phyloP scores from a whole-genome alignment of 169 alveolate genomes.

The Plasmodium cynomolgi region DNA sequence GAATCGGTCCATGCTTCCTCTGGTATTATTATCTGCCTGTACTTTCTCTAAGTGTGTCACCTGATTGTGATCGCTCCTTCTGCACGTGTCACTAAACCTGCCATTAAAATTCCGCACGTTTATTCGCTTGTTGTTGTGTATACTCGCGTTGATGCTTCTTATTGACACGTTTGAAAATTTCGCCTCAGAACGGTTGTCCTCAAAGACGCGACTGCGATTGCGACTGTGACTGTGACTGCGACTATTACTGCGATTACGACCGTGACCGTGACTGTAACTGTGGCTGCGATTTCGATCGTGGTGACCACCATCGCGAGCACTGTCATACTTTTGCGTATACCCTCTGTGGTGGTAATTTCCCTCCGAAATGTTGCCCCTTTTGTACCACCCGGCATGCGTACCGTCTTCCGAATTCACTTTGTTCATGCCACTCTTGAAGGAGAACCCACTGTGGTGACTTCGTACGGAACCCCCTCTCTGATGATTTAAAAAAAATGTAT shows the following conservation, averaged over 20 bases:
- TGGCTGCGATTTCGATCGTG: neutral
- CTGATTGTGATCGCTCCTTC: neutral
- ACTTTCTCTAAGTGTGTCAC: neutral
- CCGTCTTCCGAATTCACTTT: neutral
- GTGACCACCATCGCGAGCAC: neutral
- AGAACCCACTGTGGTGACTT: neutral
- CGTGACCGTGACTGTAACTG: neutral
- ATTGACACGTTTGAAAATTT: conserved; percentile 16
- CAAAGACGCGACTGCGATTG: neutral
- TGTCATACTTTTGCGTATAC: neutral
- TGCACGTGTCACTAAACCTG: neutral
- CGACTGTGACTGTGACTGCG: neutral
- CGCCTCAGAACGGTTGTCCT: neutral
- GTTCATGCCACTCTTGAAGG: neutral
- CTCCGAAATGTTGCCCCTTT: neutral
- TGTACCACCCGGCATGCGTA: neutral
- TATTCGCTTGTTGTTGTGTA: conserved; percentile 29
- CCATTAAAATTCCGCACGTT: neutral
- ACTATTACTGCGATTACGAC: neutral
- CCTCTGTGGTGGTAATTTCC: neutral
- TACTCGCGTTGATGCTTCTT: conserved; percentile 63
- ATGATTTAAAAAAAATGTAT: conserved; percentile 18
- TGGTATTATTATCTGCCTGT: neutral
- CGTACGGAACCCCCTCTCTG: neutral
- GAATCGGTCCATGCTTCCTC: neutral